Base-by-base conservation (phyloP, 2,329 filamentous ascomycete genomes). In the Raffaelea ambrosiae region DNA sequence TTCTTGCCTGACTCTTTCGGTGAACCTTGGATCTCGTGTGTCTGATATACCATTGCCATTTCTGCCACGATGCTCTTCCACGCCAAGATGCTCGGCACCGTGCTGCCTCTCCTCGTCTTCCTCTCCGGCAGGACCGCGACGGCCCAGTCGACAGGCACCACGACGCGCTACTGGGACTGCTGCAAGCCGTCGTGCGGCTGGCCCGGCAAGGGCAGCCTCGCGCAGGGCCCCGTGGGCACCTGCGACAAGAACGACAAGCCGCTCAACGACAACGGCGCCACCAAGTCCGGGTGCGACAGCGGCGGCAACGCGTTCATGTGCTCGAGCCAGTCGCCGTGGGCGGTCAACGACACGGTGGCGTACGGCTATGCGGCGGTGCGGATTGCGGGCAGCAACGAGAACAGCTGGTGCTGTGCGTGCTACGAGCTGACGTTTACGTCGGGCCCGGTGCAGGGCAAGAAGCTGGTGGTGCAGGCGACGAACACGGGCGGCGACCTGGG, bases 101-200 rank as follows among this genome's bases (percentile, higher is more conserved):
- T 29, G 26, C 7, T 29, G 26, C 44, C 36, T 16, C 21, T 36
- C 5, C 43, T 45, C 7, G 29, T 45, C 10, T 22, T 29, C 19
- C 33, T 16, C 21, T 16, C 36, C 19, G 35, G 43, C 4, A 20
- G 36, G 18, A 16, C 21, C 31, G 42, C 46, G 35, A 43, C 22
- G 9, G 42, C 46, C n/a, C 48, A 52, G 43, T 40, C 33, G 20
- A 51, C 44, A 7, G 53, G 53, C 31, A 31, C 48, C 5, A 56
- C 54, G 18, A 54, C 54, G 14, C 51, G 54, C 18, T 56, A 56
- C 50, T 56, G 77, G 74, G 82, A 86, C 61, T 86, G 83, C 68
- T 86, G 82, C 68, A 86, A 87, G 69, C 76, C 81, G 21, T 76
- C 73, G 22, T 81, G 77, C 58, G 68, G 65, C 10, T 72, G 76